phyloP scores from a whole-genome alignment of 257 asterid genomes.

The Sherardia arvensis region DNA sequence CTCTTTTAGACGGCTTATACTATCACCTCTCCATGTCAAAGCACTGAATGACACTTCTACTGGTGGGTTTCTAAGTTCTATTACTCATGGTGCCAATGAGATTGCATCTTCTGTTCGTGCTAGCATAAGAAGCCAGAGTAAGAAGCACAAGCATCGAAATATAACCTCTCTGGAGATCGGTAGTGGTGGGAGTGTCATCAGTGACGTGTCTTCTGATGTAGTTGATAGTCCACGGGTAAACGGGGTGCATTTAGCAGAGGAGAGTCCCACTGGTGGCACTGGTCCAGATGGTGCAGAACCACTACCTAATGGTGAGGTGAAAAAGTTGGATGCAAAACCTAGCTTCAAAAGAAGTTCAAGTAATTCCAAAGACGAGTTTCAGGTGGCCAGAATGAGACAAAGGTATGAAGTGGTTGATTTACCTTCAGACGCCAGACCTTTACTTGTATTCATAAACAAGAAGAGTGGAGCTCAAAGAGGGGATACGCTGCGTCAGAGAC shows the following conservation, averaged over 20 bases:
- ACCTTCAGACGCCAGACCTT: constrained; percentile 88
- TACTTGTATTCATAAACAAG: constrained; percentile 77
- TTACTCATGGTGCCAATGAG: constrained; percentile 96
- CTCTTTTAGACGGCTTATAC: constrained; percentile 70
- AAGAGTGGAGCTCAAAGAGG: constrained; percentile 99
- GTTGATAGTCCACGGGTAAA: constrained; percentile 38
- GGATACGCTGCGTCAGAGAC: constrained; percentile 65
- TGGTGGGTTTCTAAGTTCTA: constrained; percentile 80
- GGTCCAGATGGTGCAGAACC: constrained; percentile 38
- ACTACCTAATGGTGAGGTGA: constrained; percentile 36
- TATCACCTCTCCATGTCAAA: constrained; percentile 80
- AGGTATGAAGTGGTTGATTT: constrained; percentile 79
- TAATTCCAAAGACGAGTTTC: constrained; percentile 59
- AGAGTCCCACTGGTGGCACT: constrained; percentile 30
- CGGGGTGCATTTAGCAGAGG: constrained; percentile 46
- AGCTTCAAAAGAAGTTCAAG: constrained; percentile 51
- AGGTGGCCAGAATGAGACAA: constrained; percentile 41
- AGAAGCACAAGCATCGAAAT: constrained; percentile 55
- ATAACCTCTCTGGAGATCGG: constrained; percentile 44
- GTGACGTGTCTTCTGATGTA: constrained; percentile 46
- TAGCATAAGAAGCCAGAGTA: constrained; percentile 74
- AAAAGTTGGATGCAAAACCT: constrained; percentile 40
- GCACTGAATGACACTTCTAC: constrained; percentile 42
- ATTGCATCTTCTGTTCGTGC: constrained; percentile 97
- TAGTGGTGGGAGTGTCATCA: constrained; percentile 38